Evolutionary conservation across 208 protist genomes (phyloP), one percentile per base, ranked within the genome.

Genomic region (Leishmania braziliensis): DNA sequence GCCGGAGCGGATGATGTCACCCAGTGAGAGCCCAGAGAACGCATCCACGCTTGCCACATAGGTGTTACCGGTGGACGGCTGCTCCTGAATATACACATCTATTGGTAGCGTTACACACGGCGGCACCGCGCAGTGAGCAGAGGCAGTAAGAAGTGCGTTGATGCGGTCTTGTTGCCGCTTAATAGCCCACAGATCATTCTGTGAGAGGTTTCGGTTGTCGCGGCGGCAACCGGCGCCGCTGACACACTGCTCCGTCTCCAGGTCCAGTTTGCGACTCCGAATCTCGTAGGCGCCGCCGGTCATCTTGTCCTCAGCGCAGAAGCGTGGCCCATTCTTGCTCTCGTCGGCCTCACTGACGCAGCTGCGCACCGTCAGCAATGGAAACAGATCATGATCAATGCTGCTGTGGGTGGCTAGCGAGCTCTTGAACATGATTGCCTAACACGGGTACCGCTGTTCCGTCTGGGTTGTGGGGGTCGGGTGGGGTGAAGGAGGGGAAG

Each of bases 1-100:
- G 16, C 94, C 94, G 51, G 90, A 93, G 58, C 92, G 94, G n/a
- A 95, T 91, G 46, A 95, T 87, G 76, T 97, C 94, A 14, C 88
- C 91, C 8, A 97, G 88, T 5, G 94, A 97, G 56, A 95, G 83
- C 29, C 94, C 94, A 0, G 87, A 83, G 75, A 93, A 96, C 29
- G 88, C 74, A 16, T 93, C 92, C 12, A 95, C 90, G 39, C 90
- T 90, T 10, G 91, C 88, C 33, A 97, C 85, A 80, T 88, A 94
- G 18, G 82, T 82, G 63, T 90, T 83, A 3, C 87, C 88, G 4
- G 82, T 92, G 33, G 82, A 81, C 16, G 85, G 73, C 26, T 92
- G 83, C 77, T 93, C 84, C 53, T 95, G 91, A 23, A 93, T 83
- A 82, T 95, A 94, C 18, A 87, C 80, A 74, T 95, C 93, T 60